Evolutionary conservation across 371 early-diverging fungal genomes (phyloP).

Genomic region (Sporodiniella umbellata): DNA sequence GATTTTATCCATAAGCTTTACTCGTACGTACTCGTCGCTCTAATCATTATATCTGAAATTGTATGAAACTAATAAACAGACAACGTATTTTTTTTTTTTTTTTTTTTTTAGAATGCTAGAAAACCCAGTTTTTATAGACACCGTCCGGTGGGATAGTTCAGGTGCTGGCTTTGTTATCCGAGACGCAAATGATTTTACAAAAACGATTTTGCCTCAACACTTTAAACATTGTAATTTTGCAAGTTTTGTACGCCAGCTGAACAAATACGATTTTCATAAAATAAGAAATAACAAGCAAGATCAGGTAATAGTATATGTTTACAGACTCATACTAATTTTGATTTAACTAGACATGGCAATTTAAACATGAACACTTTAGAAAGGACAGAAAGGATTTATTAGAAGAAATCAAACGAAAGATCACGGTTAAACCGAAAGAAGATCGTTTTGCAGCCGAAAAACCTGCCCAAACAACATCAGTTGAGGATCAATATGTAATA

Average conservation of each 20-base stretch:
- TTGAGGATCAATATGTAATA: background rate
- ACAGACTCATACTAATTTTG: no score
- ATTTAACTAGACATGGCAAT: constrained; percentile 67
- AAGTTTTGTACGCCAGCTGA: constrained; percentile 93
- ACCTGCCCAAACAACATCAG: background rate
- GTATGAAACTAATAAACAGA: background rate
- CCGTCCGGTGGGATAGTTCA: constrained; percentile 74
- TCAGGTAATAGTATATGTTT: constrained; percentile 52
- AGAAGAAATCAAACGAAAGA: constrained; percentile 60
- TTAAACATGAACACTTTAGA: constrained; percentile 71
- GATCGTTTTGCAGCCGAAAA: constrained; percentile 14
- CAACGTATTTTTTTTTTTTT: background rate
- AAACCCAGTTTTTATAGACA: constrained; percentile 59
- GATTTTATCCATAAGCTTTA: constrained; percentile 48
- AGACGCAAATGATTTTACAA: constrained; percentile 73
- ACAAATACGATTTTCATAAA: constrained; percentile 97
- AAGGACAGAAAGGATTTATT: constrained; percentile 61
- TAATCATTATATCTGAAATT: no score
- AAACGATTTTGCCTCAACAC: constrained; percentile 73
- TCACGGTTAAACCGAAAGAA: constrained; percentile 30
- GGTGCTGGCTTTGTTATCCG: constrained; percentile 87
- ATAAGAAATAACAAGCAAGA: constrained; percentile 53
- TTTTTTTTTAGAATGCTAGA: constrained; percentile 53
- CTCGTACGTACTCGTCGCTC: background rate
- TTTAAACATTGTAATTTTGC: constrained; percentile 95